These are phyloP conservation scores for Hypoxylon cercidicola DNA, from an alignment of 495 filamentous ascomycete genomes.

Conservation along the genomic window DNA sequence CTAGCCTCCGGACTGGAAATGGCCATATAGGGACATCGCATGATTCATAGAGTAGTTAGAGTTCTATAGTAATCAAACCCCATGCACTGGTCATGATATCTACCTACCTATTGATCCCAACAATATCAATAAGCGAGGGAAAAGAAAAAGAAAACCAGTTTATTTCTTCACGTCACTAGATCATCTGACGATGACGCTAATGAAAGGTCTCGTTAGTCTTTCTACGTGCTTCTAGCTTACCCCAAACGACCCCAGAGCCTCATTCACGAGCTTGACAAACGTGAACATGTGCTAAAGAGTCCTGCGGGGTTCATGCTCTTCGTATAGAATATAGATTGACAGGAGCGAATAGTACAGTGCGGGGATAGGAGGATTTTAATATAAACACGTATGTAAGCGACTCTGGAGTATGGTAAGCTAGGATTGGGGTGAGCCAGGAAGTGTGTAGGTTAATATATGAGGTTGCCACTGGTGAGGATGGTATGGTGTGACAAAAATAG, in stretches of 20 bases:
- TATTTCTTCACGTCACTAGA: not conserved
- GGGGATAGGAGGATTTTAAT: conserved; percentile 31
- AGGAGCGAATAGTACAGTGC: conserved; percentile 20
- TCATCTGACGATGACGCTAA: conserved; percentile 24
- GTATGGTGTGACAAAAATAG: conserved; percentile 28
- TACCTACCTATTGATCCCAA: conserved; percentile 3
- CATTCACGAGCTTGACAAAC: conserved; percentile 16
- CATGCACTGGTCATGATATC: conserved; percentile 1
- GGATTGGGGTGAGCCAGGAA: conserved; percentile 22
- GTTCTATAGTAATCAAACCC: conserved; percentile 5
- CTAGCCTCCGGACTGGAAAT: conserved; percentile 11
- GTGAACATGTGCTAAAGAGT: conserved; percentile 17
- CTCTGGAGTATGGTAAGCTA: conserved; percentile 27
- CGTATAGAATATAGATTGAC: conserved; percentile 27
- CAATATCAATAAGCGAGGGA: conserved; percentile 11
- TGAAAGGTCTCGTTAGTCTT: not conserved
- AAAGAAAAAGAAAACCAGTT: conserved; percentile 6
- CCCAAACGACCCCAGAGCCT: conserved; percentile 25
- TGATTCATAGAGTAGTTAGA: conserved; percentile 11
- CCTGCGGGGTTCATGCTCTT: conserved; percentile 30
- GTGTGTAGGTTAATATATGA: conserved; percentile 38
- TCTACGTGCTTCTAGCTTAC: not conserved
- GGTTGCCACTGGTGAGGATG: conserved; percentile 30
- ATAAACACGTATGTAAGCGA: conserved; percentile 33
- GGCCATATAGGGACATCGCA: conserved; percentile 2